Evolutionary conservation across 352 stramenopile species (phyloP).

Genomic region (Pythium sukuiense): DNA sequence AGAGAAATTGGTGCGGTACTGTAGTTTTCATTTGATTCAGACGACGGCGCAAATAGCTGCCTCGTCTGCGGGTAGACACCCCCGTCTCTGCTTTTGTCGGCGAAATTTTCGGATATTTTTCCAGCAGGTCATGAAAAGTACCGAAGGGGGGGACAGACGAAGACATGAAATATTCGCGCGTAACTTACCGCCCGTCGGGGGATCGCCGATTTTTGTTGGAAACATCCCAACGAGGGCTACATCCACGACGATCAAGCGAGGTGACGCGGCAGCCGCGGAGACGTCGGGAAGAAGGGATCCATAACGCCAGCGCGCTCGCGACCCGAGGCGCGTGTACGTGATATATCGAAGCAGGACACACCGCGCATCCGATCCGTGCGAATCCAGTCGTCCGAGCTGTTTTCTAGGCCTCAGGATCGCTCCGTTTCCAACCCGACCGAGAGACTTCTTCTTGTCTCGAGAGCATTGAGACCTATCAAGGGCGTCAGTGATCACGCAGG

Average conservation of each 20-base stretch:
- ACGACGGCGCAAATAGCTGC: neutral
- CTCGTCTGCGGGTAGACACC: neutral
- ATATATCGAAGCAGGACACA: neutral
- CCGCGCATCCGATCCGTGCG: neutral
- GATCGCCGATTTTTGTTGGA: conserved; percentile 4
- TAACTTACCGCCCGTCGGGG: conserved; percentile 2
- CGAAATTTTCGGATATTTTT: neutral
- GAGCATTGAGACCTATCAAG: neutral
- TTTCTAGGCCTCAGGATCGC: neutral
- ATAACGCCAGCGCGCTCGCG: neutral
- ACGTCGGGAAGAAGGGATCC: neutral
- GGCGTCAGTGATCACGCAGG: neutral
- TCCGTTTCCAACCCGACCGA: neutral
- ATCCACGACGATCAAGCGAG: neutral
- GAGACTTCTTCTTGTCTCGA: neutral
- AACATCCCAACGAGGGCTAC: conserved; percentile 1
- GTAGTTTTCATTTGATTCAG: neutral
- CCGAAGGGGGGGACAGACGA: neutral
- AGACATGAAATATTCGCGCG: neutral
- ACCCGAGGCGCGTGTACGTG: neutral
- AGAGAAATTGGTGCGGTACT: neutral
- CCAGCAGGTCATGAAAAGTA: neutral
- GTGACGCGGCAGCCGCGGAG: neutral
- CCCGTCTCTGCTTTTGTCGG: neutral
- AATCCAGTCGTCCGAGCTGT: neutral